phyloP scores from a whole-genome alignment of 1,284 basidiomycete species.

The Thelephora terrestris region DNA sequence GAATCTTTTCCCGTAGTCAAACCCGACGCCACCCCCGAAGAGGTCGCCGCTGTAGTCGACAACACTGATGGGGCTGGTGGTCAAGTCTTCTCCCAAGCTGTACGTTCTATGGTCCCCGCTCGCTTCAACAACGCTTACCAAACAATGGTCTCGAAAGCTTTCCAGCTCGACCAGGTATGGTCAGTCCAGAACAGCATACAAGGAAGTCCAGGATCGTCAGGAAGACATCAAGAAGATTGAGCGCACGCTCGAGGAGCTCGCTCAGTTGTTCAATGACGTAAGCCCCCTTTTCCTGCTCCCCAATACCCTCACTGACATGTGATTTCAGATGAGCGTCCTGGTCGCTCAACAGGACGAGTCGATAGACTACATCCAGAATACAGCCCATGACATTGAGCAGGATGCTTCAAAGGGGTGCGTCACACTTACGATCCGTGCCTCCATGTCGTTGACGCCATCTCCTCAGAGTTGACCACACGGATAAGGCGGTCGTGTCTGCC shows the following conservation, averaged over 20 bases:
- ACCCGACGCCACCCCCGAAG: slow-evolving; percentile 80
- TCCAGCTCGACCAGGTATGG: slow-evolving; percentile 74
- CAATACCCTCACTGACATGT: background rate
- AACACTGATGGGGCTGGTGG: slow-evolving; percentile 48
- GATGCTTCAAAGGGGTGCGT: slow-evolving; percentile 80
- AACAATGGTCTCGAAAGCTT: slow-evolving; percentile 28
- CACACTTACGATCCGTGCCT: background rate
- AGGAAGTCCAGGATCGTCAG: slow-evolving; percentile 88
- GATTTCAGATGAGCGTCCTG: slow-evolving; percentile 69
- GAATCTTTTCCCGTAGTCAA: slow-evolving; percentile 47
- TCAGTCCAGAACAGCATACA: slow-evolving; percentile 75
- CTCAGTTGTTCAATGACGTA: slow-evolving; percentile 80
- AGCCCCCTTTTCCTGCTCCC: slow-evolving; percentile 4
- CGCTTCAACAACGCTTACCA: background rate
- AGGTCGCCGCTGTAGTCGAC: slow-evolving; percentile 69
- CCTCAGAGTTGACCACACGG: slow-evolving; percentile 67
- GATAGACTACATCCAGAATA: slow-evolving; percentile 70
- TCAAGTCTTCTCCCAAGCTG: slow-evolving; percentile 85
- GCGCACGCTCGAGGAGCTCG: slow-evolving; percentile 78
- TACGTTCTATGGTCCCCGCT: slow-evolving; percentile 27
- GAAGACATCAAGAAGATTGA: slow-evolving; percentile 85
- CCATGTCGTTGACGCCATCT: slow-evolving; percentile 9
- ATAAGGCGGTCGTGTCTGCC: slow-evolving; percentile 83
- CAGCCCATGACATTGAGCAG: slow-evolving; percentile 63
- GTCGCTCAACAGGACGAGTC: slow-evolving; percentile 91